Evolutionary conservation across 495 filamentous ascomycete genomes (phyloP).

Genomic region (Hypoxylon fuscum): DNA sequence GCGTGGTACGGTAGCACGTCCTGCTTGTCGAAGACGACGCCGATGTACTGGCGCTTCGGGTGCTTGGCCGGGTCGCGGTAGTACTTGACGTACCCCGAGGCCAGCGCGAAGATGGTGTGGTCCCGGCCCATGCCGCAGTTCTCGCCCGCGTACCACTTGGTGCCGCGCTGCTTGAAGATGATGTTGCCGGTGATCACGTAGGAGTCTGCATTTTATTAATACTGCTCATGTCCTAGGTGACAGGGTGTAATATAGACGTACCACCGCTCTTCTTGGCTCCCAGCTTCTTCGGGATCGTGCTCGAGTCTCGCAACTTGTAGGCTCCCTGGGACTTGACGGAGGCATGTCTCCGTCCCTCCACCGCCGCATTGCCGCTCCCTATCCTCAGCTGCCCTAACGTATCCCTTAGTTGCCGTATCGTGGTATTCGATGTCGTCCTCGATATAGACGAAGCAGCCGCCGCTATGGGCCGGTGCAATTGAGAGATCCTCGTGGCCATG

Average conservation of each 20-base stretch:
- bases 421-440: conserved; percentile 31
- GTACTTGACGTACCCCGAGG: conserved; percentile 91
- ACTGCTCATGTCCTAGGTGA: not conserved
- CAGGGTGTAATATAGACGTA: conserved; percentile 46
- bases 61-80: conserved; percentile 85
- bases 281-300: conserved; percentile 90
- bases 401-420: conserved; percentile 46
- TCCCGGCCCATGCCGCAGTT: conserved; percentile 95
- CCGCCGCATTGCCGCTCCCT: conserved; percentile 49
- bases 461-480: conserved; percentile 62
- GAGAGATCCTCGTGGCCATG: conserved; percentile 58
- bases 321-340: conserved; percentile 87
- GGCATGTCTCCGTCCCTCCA: conserved; percentile 71
- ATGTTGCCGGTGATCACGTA: conserved; percentile 95
- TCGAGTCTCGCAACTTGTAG: conserved; percentile 80
- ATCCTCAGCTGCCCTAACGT: conserved; percentile 49
- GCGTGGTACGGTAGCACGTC: conserved; percentile 76
- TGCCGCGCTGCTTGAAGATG: conserved; percentile 95
- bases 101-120: conserved; percentile 91
- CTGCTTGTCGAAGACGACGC: conserved; percentile 82
- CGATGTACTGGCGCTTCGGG: conserved; percentile 89
- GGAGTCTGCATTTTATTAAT: conserved; percentile 64
- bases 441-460: conserved; percentile 54
- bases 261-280: conserved; percentile 92
- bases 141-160: conserved; percentile 92